Base-by-base conservation (phyloP, 1,284 basidiomycete genomes). In the Pseudozyma hubeiensis region DNA sequence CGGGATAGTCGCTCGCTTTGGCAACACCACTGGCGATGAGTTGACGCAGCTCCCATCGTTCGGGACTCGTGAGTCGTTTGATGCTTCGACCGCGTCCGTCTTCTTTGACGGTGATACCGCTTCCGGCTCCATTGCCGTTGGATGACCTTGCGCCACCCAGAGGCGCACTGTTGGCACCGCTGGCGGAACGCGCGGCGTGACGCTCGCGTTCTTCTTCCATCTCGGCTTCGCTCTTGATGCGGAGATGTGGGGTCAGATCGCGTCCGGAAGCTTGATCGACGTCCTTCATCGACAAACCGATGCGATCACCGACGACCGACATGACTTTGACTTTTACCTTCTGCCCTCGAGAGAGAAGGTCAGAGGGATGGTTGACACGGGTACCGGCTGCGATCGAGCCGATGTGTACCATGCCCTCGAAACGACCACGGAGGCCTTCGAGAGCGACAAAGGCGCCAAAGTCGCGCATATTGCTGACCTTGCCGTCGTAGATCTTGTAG, bases 21-120 rank as follows among this genome's bases (percentile, higher is more conserved):
- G 97, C 90, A 6, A 91, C 92, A 49, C 97, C 97, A 43, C 94
- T 97, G 0, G 97, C 93, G 68, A 99, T 97, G 64, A 99, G 89
- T 85, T 99, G 97, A 85, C 98, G 97, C 85, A 99, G 93, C 87
- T 99, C 97, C 93, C 96, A 99, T 24, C 97, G 90, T 85, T 99
- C 97, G 0, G 97, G 97, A 30, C 93, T 95, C 1, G 96, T 96
- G 59, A 99, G 87, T 16, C 97, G 90, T 84, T 96, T 96, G 1
- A 93, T 93, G 16, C 76, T 74, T 47, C 68, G 66, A 11, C 79
- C 76, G 5, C 75, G 70, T 13, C 70, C 70, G 13, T 73, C 70
- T 16, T 77, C 64, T 40, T 74, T 72, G 57, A 78, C 75, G 14
- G 79, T 61, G 41, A 74, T 53, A 17, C 65, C 65, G 35, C 71